Evolutionary conservation across 1,139 yeast species (phyloP).

Genomic region (Taphrina sp.): DNA sequence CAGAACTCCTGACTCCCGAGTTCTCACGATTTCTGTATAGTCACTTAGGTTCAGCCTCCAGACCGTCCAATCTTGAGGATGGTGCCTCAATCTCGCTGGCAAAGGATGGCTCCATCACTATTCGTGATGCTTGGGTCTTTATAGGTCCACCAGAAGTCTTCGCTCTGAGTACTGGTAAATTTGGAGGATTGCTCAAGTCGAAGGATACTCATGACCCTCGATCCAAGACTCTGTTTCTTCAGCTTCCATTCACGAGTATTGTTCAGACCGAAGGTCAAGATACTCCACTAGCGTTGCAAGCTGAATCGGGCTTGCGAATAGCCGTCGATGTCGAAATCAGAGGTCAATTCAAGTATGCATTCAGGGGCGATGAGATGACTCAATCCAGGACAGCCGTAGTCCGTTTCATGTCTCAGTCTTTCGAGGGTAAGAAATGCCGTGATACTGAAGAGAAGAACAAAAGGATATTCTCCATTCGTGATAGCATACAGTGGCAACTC

Average conservation of each 20-base stretch:
- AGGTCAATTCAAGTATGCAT: conserved; percentile 5
- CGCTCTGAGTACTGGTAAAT: conserved; percentile 5
- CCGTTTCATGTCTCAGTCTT: conserved; percentile 20
- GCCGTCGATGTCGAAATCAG: conserved; percentile 20
- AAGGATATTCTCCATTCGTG: conserved; percentile 23
- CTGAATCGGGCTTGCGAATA: conserved; percentile 17
- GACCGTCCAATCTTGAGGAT: conserved; percentile 14
- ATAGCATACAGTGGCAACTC: conserved; percentile 12
- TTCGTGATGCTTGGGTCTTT: conserved; percentile 26
- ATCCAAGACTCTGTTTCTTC: conserved; percentile 14
- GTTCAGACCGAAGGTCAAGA: conserved; percentile 11
- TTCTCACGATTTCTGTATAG: conserved; percentile 1
- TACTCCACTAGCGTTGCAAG: conserved; percentile 16
- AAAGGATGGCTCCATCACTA: conserved; percentile 14
- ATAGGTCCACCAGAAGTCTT: conserved; percentile 1
- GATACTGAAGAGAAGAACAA: conserved; percentile 11
- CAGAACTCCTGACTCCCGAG: conserved; percentile 4
- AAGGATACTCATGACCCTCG: conserved; percentile 6
- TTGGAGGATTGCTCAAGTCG: conserved; percentile 19
- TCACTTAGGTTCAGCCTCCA: conserved; percentile 1
- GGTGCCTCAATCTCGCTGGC: conserved; percentile 9
- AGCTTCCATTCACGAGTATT: conserved; percentile 20
- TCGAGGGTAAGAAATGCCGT: conserved; percentile 3
- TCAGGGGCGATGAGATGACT: conserved; percentile 18
- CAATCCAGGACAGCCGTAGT: conserved; percentile 9